Conservation (phyloP, 2,329 filamentous ascomycete genomes). For the Plenodomus tracheiphilus region DNA sequence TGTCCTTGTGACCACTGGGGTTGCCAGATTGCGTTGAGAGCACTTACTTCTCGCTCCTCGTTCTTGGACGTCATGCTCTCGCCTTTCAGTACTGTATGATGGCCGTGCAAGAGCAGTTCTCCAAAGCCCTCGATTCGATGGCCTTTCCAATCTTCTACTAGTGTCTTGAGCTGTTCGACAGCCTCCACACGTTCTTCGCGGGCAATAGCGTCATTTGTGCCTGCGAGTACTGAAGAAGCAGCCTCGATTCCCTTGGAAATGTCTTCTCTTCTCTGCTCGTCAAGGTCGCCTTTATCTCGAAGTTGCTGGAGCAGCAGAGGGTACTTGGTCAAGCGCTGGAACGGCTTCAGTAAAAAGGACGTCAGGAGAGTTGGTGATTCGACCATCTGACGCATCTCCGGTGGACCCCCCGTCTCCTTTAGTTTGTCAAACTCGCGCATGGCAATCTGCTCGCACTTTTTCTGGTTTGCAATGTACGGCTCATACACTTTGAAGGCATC, state of each 20-base stretch:
- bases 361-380: slow-evolving; percentile 85
- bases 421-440: slow-evolving; percentile 88
- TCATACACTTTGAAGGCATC: slow-evolving; percentile 92
- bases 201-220: slow-evolving; percentile 89
- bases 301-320: slow-evolving; percentile 90
- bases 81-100: slow-evolving; percentile 86
- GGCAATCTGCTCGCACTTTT: slow-evolving; percentile 84
- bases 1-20: not conserved
- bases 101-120: slow-evolving; percentile 81
- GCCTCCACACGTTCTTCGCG: slow-evolving; percentile 83
- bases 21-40: not conserved
- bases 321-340: slow-evolving; percentile 94
- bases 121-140: slow-evolving; percentile 91
- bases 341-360: slow-evolving; percentile 92
- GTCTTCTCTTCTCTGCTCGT: slow-evolving; percentile 71
- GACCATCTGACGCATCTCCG: slow-evolving; percentile 70
- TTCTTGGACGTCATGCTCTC: slow-evolving; percentile 76
- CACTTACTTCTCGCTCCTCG: slow-evolving; percentile 81
- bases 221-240: slow-evolving; percentile 77
- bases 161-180: slow-evolving; percentile 74
- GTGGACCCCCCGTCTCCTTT: slow-evolving; percentile 67
- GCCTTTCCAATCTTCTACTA: slow-evolving; percentile 97
- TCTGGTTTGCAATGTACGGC: slow-evolving; percentile 95
- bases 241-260: slow-evolving; percentile 77
- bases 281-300: slow-evolving; percentile 76